Evolutionary conservation across 164 flowering plant species (phyloP).

Genomic region (Amborella trichopoda): DNA sequence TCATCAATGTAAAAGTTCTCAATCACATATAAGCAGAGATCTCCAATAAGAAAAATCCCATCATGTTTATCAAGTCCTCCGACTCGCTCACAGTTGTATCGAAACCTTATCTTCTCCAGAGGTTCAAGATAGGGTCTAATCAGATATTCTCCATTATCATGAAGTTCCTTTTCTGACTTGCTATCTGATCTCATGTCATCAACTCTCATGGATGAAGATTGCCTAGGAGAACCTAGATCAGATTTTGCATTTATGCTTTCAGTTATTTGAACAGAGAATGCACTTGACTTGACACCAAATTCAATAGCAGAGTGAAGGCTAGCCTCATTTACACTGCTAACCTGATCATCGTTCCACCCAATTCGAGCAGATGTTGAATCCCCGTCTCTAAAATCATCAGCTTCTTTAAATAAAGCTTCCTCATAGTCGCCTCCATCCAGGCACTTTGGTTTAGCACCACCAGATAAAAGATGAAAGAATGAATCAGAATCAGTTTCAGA

Average conservation of each 20-base stretch:
- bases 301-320: conserved; percentile 93
- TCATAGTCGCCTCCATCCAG: conserved; percentile 35
- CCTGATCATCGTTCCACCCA: conserved; percentile 76
- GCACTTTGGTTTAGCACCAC: conserved; percentile 26
- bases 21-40: conserved; percentile 72
- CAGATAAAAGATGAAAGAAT: conserved; percentile 41
- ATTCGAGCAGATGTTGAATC: conserved; percentile 38
- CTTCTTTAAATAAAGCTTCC: conserved; percentile 40
- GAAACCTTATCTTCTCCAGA: conserved; percentile 69
- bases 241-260: conserved; percentile 56
- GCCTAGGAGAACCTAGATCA: conserved; percentile 68
- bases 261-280: conserved; percentile 43
- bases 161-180: conserved; percentile 63
- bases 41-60: conserved; percentile 94
- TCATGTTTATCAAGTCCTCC: conserved; percentile 98
- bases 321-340: conserved; percentile 75
- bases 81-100: conserved; percentile 94
- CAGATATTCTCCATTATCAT: conserved; percentile 90
- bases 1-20: conserved; percentile 93
- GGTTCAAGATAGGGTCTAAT: conserved; percentile 94
- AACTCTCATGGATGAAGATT: conserved; percentile 45
- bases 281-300: conserved; percentile 69
- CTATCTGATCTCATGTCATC: conserved; percentile 54
- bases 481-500: conserved; percentile 52
- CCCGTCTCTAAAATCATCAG: conserved; percentile 33